These are phyloP conservation scores for Ophiocordyceps camponoti-floridani DNA, from an alignment of 2,329 filamentous ascomycete species.

Conservation along the genomic window DNA sequence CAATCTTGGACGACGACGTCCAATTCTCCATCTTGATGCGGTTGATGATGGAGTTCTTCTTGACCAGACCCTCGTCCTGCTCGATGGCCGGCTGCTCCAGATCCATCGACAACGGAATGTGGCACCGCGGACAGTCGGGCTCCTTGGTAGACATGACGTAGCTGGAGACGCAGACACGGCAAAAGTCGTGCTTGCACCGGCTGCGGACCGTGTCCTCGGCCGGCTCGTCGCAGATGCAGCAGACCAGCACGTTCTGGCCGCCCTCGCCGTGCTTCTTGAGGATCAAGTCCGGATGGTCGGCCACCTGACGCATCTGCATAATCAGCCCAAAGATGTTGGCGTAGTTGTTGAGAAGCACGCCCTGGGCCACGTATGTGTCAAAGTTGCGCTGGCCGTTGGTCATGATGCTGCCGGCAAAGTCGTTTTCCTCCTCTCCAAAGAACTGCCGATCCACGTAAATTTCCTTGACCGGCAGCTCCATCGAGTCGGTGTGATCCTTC, in stretches of 20 bases:
- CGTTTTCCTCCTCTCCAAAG: constrained; percentile 89
- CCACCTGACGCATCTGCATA: constrained; percentile 98
- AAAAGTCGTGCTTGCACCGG: constrained; percentile 69
- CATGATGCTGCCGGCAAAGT: constrained; percentile 94
- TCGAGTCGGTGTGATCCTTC: constrained; percentile 78
- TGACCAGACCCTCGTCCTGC: constrained; percentile 70
- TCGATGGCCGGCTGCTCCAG: constrained; percentile 91
- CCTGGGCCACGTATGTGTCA: constrained; percentile 86
- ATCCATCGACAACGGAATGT: constrained; percentile 79
- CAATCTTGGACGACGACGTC: constrained; percentile 96
- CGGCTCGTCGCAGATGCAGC: constrained; percentile 89
- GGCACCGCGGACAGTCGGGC: constrained; percentile 75
- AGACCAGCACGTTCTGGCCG: constrained; percentile 79
- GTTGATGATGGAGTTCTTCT: constrained; percentile 96
- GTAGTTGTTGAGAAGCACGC: constrained; percentile 91
- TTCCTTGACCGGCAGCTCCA: constrained; percentile 94
- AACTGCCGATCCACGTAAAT: constrained; percentile 86
- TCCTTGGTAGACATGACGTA: constrained; percentile 61
- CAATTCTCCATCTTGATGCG: constrained; percentile 98
- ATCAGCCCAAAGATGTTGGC: constrained; percentile 98
- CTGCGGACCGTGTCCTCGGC: constrained; percentile 90
- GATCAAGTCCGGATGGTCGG: constrained; percentile 88
- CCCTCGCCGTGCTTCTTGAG: constrained; percentile 73
- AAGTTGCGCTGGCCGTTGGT: constrained; percentile 75
- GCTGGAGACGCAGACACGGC: constrained; percentile 21